Evolutionary conservation across 192 early-diverging fungal genomes (phyloP).

Genomic region (Podila clonocystis): DNA sequence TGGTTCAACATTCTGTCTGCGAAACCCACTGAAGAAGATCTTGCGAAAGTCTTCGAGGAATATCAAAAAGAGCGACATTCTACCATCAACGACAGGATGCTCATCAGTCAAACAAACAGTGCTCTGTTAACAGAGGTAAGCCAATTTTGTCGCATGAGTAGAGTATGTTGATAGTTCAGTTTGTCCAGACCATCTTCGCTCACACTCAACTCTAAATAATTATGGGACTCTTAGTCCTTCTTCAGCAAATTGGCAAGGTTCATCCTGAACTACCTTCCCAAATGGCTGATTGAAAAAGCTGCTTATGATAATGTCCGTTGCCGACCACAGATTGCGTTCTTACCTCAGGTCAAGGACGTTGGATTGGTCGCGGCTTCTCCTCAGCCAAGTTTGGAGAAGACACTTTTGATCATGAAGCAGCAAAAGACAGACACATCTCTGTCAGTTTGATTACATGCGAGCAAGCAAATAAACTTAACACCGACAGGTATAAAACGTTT

Average conservation of each 20-base stretch:
- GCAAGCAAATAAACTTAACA: too few relatives aligned
- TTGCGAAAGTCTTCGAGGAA: background rate
- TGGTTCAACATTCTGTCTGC: conserved; percentile 14
- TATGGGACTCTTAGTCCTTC: too few relatives aligned
- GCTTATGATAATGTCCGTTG: background rate
- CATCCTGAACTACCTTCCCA: background rate
- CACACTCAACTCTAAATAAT: too few relatives aligned
- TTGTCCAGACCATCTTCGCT: background rate
- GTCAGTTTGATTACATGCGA: too few relatives aligned
- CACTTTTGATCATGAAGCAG: background rate
- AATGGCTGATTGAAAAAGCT: background rate
- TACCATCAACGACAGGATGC: too few relatives aligned
- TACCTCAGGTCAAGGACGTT: background rate
- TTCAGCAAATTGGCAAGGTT: background rate
- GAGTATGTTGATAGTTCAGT: too few relatives aligned
- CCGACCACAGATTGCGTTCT: background rate
- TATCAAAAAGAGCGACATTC: conserved; percentile 9
- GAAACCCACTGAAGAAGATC: background rate
- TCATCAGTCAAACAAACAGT: too few relatives aligned
- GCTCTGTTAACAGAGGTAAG: too few relatives aligned
- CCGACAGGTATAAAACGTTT: too few relatives aligned
- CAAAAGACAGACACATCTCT: too few relatives aligned
- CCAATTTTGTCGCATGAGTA: too few relatives aligned
- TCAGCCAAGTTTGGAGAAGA: background rate
- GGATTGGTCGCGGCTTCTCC: background rate